Evolutionary conservation across 305 asterid genomes (phyloP), one percentile per base, ranked within the genome.

Genomic region (Solanum chacoense): DNA sequence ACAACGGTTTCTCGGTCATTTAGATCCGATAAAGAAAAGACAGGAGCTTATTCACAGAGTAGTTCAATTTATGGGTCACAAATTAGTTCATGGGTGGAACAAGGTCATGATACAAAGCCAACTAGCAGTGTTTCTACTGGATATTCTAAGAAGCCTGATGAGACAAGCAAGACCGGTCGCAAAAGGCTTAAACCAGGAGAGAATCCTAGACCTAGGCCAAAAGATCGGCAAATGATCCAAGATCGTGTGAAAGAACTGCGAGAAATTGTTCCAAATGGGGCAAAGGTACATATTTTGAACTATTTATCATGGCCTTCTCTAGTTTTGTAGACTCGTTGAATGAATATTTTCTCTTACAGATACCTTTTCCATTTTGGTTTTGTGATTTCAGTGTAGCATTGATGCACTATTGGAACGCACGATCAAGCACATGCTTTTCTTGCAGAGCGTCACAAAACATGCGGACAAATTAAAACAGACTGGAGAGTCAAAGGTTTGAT

Each of bases 161-260:
- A 94, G 71, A 74, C 85, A 11, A 89, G 94, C 86, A 94, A 95
- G 91, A 85, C 95, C 31, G 93, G 91, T 88, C 98, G 98, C 29
- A 95, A 95, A 92, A 93, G 98, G 94, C 95, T 95, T 81, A 97
- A 94, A 91, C 97, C 98, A 0, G 99, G 99, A 59, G 99, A 97
- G 88, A 97, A 93, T 88, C 98, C 98, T 55, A 92, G 97, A 74
- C 99, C 99, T 8, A 93, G 99, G 89, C 99, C 99, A 4, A 96
- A 97, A 93, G 99, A 97, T 90, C 98, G 99, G 7, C 99, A 97
- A 91, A 96, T 97, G 99, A 95, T 97, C 89, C 99, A 97, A 94
- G 99, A 97, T 74, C 98, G 99, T 28, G 98, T 97, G 26, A 97
- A 95, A 93, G 99, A 97, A 79, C 89, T 97, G 77, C 91, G 99